Conservation (phyloP, 1,139 yeast species). For the Zygosaccharomyces pseudobailii region DNA sequence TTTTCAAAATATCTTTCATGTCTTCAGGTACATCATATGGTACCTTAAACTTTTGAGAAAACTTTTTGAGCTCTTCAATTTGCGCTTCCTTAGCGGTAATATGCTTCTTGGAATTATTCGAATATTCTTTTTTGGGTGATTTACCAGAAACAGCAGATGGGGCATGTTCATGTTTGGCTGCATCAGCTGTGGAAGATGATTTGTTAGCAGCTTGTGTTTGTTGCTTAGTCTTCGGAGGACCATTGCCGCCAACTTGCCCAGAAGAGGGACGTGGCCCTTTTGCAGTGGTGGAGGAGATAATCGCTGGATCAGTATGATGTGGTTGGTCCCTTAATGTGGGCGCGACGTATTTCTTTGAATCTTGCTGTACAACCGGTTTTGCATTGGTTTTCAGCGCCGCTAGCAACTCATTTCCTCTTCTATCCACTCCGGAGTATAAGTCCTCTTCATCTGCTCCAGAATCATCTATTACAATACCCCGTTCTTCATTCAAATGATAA, state of each 20-base stretch:
- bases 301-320: conserved; percentile 72
- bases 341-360: conserved; percentile 37
- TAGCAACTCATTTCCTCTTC: conserved; percentile 59
- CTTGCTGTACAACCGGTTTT: conserved; percentile 21
- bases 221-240: neutral
- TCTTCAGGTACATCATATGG: conserved; percentile 73
- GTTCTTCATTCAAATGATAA: conserved; percentile 83
- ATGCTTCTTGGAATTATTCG: conserved; percentile 9
- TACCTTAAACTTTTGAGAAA: conserved; percentile 77
- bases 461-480: conserved; percentile 74
- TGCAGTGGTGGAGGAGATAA: conserved; percentile 44
- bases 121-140: conserved; percentile 2
- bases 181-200: neutral
- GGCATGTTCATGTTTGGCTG: neutral
- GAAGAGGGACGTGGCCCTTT: conserved; percentile 1
- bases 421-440: conserved; percentile 82
- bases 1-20: conserved; percentile 57
- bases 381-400: conserved; percentile 49
- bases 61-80: conserved; percentile 74
- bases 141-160: neutral
- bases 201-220: neutral
- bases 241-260: neutral
- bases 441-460: conserved; percentile 93
- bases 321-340: conserved; percentile 65
- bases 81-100: conserved; percentile 49